Evolutionary conservation across 805 yeast species (phyloP).

Genomic region (Yarrowia sp.): DNA sequence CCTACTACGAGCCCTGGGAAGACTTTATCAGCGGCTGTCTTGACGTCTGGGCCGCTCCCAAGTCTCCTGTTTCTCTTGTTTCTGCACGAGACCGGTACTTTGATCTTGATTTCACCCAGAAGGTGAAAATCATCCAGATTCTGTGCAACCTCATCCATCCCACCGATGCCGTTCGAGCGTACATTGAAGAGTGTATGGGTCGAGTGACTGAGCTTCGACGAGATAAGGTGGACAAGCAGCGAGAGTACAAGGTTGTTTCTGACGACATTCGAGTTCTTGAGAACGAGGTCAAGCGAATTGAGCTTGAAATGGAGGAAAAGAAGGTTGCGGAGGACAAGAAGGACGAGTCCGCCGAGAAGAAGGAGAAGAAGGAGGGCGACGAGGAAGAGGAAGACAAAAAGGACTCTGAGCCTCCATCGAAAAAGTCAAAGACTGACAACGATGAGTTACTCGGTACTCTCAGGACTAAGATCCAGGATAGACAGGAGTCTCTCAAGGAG

Average conservation of each 20-base stretch:
- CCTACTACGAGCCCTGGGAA: slow-evolving; percentile 54
- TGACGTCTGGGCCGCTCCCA: slow-evolving; percentile 53
- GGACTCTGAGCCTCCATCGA: not conserved
- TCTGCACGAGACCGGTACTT: slow-evolving; percentile 56
- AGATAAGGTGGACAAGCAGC: slow-evolving; percentile 59
- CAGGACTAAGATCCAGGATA: slow-evolving; percentile 29
- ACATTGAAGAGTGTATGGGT: slow-evolving; percentile 67
- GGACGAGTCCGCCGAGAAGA: no score
- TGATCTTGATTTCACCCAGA: slow-evolving; percentile 49
- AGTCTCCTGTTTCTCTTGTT: slow-evolving; percentile 46
- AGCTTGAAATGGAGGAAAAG: not conserved
- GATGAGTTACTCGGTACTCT: slow-evolving; percentile 24
- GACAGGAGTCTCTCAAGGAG: slow-evolving; percentile 37
- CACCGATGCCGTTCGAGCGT: slow-evolving; percentile 55
- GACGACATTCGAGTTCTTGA: slow-evolving; percentile 47
- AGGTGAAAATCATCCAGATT: slow-evolving; percentile 57
- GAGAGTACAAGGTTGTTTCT: slow-evolving; percentile 52
- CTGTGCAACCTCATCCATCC: slow-evolving; percentile 60
- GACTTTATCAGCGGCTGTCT: slow-evolving; percentile 51
- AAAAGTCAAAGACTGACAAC: not conserved
- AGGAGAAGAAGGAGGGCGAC: slow-evolving; percentile 1
- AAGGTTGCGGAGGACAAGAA: slow-evolving; percentile 1
- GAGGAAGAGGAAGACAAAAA: not conserved
- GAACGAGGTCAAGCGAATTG: slow-evolving; percentile 9
- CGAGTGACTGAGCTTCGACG: slow-evolving; percentile 59